Base-by-base conservation (phyloP, 805 yeast species). In the Tetrapisispora taiwanensis region DNA sequence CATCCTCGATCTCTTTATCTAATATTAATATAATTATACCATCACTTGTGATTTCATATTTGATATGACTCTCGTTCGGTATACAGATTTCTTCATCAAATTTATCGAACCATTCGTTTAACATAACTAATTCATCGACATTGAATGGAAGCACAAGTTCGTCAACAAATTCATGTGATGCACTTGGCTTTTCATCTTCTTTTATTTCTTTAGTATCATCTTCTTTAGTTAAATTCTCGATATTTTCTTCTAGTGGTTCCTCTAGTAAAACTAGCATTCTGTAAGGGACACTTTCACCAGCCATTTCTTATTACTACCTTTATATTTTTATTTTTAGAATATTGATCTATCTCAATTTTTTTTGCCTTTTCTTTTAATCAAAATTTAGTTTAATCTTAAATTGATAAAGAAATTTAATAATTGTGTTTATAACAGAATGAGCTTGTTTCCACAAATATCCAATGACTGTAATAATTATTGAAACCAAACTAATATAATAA, bases 1-100 rank as follows among this genome's bases (percentile, higher is more conserved):
- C 49, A 27, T 52, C 48, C 44, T 52, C 60, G 24, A 55, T 41
- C 10, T 56, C 53, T 39, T 61, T 52, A 41, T 59, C 64, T 13
- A 63, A 45, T 28, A 63, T 50, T 22, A 63, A 45, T 1, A 63
- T 59, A 32, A 63, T 62, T 30, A 63, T 45, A 26, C 68, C 68
- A 47, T 63, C 68, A 44, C 66, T 63, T 28, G 60, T 63, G 39
- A 63, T 63, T 44, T 63, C 68, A 44, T 63, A 63, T 35, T 63
- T 63, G 34, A 63, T 60, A 49, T 59, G 61, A 12, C 67, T 66
- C 46, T 63, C 68, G 41, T 63, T 62, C 41, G 66, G 66, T 52
- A 63, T 62, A 45, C 65, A 63, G 19, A 63, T 60, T 24, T 57
- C 55, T 33, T 54, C 61, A 48, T 59, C 70, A 51, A 66, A 55